Evolutionary conservation across 2,329 filamentous ascomycete species (phyloP).

Genomic region (Nemania abortiva): DNA sequence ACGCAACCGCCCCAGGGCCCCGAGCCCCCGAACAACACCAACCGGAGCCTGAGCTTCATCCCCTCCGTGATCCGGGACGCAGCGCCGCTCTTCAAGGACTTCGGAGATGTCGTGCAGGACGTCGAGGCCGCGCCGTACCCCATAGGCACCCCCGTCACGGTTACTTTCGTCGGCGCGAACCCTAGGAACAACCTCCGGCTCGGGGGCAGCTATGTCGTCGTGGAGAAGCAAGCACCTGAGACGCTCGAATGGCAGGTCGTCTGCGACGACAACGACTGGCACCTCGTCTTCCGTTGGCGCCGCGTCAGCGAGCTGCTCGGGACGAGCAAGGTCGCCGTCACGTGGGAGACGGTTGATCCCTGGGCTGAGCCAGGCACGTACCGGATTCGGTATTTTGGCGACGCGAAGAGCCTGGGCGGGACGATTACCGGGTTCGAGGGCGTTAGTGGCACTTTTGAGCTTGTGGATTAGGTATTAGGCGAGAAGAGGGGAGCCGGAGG

Average conservation of each 20-base stretch:
- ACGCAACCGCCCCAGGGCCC: slow-evolving; percentile 61
- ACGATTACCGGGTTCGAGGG: slow-evolving; percentile 77
- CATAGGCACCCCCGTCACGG: slow-evolving; percentile 70
- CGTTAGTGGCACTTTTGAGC: slow-evolving; percentile 65
- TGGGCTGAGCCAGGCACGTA: slow-evolving; percentile 73
- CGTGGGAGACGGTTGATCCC: slow-evolving; percentile 78
- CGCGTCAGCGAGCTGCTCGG: slow-evolving; percentile 77
- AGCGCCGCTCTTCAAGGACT: slow-evolving; percentile 72
- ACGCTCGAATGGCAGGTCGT: slow-evolving; percentile 70
- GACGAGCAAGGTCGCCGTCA: slow-evolving; percentile 79
- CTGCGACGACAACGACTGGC: slow-evolving; percentile 85
- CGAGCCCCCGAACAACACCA: slow-evolving; percentile 80
- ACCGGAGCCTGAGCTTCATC: slow-evolving; percentile 82
- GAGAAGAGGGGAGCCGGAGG: background rate
- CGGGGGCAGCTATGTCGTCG: slow-evolving; percentile 80
- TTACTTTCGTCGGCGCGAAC: slow-evolving; percentile 85
- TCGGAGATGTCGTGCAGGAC: slow-evolving; percentile 74
- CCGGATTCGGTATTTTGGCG: slow-evolving; percentile 83
- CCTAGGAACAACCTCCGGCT: slow-evolving; percentile 86
- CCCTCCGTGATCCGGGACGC: slow-evolving; percentile 80
- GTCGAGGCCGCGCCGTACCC: slow-evolving; percentile 62
- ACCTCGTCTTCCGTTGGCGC: slow-evolving; percentile 82
- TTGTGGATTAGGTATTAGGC: slow-evolving; percentile 35
- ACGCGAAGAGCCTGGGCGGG: slow-evolving; percentile 75
- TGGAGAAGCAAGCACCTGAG: slow-evolving; percentile 68